Base-by-base conservation (phyloP, 345 rosid species). In the Melaleuca alternifolia region DNA sequence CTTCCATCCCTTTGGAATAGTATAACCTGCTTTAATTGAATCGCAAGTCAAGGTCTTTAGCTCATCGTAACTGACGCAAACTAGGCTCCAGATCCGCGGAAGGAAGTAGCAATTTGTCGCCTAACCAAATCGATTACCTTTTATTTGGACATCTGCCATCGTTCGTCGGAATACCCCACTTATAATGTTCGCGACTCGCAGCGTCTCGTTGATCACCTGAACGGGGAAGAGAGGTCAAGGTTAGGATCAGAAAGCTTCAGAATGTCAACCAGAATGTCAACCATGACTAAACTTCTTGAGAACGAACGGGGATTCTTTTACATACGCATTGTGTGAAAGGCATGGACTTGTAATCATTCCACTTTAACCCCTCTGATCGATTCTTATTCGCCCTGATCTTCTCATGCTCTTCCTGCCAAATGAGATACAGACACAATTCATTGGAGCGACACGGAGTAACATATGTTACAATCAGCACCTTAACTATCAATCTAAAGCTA, bases 281-380 rank as follows among this genome's bases (percentile, higher is more conserved):
- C n/a, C 12, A 33, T 5, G 18, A 33, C 46, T 23, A 33, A 18
- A 33, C 24, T 65, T 33, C 24, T 16, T 33, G 48, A 12, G 46
- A 82, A 50, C 8, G 5, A 23, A 50, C 0, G 3, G 10, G 56
- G 41, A 2, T 50, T 50, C 52, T 82, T 51, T 20, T 37, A 30
- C 99, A 87, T 91, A 98, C 99, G 88, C 98, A 96, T 85, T 95
- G 99, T 88, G 99, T 98, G 91, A 98, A 98, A 24, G 98, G 95
- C 99, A 98, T 98, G 52, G 99, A 93, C 91, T 96, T 98, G 88
- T 96, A 98, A 89, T 98, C 99, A 89, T 85, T 90, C 99, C 99
- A 98, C 86, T 93, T 94, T 20, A 98, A 93, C 65, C 92, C 93
- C 57, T 91, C 91, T 0, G 90, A 85, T 54, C 90, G 91, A 13